Percentiles rank a stretch among this genome's conserved stretches.
Conservation (phyloP, 2,329 filamentous ascomycete genomes). For the Rugonectria rugulosa region DNA sequence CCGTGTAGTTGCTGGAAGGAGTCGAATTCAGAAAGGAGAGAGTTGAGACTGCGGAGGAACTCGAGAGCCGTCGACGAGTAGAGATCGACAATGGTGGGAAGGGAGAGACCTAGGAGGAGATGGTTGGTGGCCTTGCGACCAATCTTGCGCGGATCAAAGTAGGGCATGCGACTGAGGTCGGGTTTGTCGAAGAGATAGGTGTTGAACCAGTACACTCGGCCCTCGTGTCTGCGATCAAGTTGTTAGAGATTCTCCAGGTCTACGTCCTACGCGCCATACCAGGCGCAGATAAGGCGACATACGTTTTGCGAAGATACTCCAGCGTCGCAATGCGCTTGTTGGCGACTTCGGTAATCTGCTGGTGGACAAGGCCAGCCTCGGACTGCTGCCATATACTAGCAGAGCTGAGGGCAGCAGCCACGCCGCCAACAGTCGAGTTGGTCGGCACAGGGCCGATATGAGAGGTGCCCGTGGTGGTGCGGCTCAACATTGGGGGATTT, state of each 20-base stretch:
- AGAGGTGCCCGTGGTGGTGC: slow-evolving; percentile 47
- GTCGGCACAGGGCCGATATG: slow-evolving; percentile 27
- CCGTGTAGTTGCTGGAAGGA: slow-evolving; percentile 89
- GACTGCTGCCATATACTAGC: slow-evolving; percentile 47
- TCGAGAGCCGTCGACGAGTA: slow-evolving; percentile 81
- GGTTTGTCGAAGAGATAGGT: slow-evolving; percentile 88
- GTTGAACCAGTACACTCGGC: slow-evolving; percentile 97
- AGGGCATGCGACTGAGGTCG: slow-evolving; percentile 83
- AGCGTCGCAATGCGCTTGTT: slow-evolving; percentile 94
- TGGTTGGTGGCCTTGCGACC: slow-evolving; percentile 92
- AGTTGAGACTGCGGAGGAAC: slow-evolving; percentile 86
- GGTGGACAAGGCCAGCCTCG: slow-evolving; percentile 59
- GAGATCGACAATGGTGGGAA: slow-evolving; percentile 89
- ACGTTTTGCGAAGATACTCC: slow-evolving; percentile 93
- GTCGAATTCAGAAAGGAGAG: slow-evolving; percentile 89
- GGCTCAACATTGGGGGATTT: slow-evolving; percentile 54
- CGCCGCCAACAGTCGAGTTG: slow-evolving; percentile 21
- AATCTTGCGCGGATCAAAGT: slow-evolving; percentile 84
- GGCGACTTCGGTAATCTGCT: slow-evolving; percentile 82
- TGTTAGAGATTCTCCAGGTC: slow-evolving; percentile 2
- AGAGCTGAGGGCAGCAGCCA: slow-evolving; percentile 28
- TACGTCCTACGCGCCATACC: background rate
- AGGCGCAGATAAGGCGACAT: slow-evolving; percentile 47
- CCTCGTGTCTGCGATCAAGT: slow-evolving; percentile 75
- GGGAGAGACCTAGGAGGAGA: slow-evolving; percentile 88